Evolutionary conservation across 1,139 yeast genomes (phyloP).

Genomic region (Hemisphaericaspora subhashii): DNA sequence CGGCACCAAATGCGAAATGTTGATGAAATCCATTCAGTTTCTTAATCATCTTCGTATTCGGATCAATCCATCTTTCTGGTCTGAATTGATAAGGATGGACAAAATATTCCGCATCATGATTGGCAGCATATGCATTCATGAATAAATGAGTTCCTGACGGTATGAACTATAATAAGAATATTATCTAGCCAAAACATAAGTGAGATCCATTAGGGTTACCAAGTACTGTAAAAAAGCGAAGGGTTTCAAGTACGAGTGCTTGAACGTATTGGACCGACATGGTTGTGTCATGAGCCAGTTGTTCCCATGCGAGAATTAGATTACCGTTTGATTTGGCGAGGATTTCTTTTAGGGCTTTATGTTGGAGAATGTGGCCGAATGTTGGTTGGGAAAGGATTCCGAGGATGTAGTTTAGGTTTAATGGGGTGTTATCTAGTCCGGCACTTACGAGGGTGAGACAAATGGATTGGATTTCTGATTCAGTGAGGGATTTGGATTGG

Average conservation of each 20-base stretch:
- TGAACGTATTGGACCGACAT: slow-evolving; percentile 46
- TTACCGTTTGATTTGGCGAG: slow-evolving; percentile 29
- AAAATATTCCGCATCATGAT: slow-evolving; percentile 56
- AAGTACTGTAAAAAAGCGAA: slow-evolving; percentile 64
- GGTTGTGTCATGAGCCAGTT: slow-evolving; percentile 31
- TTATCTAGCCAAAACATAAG: too few relatives aligned
- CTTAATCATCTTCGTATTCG: slow-evolving; percentile 19
- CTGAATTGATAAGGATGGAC: slow-evolving; percentile 50
- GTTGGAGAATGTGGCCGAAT: slow-evolving; percentile 47
- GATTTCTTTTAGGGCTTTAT: slow-evolving; percentile 37
- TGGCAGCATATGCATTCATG: slow-evolving; percentile 72
- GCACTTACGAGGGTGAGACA: slow-evolving; percentile 80
- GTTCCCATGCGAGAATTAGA: slow-evolving; percentile 46
- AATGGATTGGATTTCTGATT: slow-evolving; percentile 55
- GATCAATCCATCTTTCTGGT: slow-evolving; percentile 60
- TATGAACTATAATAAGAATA: too few relatives aligned
- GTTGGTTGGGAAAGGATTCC: slow-evolving; percentile 58
- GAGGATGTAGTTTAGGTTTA: slow-evolving; percentile 58
- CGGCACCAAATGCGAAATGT: slow-evolving; percentile 70
- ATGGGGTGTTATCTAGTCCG: slow-evolving; percentile 72
- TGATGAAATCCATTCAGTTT: slow-evolving; percentile 20
- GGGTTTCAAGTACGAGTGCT: slow-evolving; percentile 64
- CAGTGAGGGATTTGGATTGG: slow-evolving; percentile 20
- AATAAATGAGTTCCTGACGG: slow-evolving; percentile 58
- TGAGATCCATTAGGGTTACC: too few relatives aligned